Evolutionary conservation across 148 eudicot genomes (phyloP), one percentile per base, ranked within the genome.

Genomic region (Vaccinium darrowii): DNA sequence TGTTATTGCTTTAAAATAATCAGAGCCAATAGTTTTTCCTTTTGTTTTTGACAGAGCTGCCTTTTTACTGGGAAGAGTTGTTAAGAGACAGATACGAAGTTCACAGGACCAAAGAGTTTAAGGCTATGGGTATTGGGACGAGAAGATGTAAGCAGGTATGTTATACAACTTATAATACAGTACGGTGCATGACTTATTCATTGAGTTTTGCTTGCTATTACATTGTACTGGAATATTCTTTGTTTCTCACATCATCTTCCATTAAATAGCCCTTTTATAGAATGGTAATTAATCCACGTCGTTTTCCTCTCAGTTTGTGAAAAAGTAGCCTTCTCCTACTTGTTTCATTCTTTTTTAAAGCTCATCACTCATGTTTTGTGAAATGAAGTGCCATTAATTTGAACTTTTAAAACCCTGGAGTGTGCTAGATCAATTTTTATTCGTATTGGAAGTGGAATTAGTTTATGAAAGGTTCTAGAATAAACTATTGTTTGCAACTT

Each of bases 131-230:
- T 67, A 97, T 95, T 88, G 96, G 99, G 60, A 97, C 93, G 90
- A 91, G 99, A 90, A 97, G 99, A 82, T 93, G 98, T 84, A 95
- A 95, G 84, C 99, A 97, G 98, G 99, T 97, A 86, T 43, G 72
- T 23, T 75, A 50, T 60, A 16, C 47, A 36, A 21, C 12, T 76
- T 27, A 13, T 36, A 14, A 16, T 15, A 5, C 8, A 75, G 52
- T 69, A 19, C 53, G 2, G 69, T 33, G n/a, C 57, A 62, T 60
- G 62, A 43, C 51, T 83, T 57, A n/a, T 62, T 62, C 52, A 75
- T 27, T 62, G 49, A 56, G 36, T 81, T 74, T 49, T 75, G 43
- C 60, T 65, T 77, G 51, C n/a, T 58, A 77, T 49, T 0, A 62
- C 16, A 3, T 27, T 77, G 16, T 3, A 49, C 39, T 7, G 33